Evolutionary conservation across 208 protist genomes (phyloP), one percentile per base, ranked within the genome.

Genomic region (Leishmania martiniquensis): DNA sequence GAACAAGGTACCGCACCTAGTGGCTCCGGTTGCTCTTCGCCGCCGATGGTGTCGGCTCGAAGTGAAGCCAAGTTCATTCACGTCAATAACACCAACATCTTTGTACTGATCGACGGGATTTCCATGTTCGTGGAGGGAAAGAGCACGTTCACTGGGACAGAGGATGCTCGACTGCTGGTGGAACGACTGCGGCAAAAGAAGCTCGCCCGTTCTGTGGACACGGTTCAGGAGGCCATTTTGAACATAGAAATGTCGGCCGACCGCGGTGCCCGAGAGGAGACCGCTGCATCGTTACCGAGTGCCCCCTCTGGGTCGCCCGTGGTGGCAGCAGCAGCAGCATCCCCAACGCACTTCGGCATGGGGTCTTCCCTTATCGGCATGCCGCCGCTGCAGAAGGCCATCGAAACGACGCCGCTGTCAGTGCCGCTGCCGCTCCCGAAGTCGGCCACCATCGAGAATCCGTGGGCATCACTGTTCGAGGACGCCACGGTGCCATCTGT

Each of bases 1-100:
- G 59, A 65, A 65, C 10, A 2, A 15, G 10, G 25, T 65, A 13
- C 59, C 59, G n/a, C 29, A 7, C 29, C 59, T 34, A 32, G 59
- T 32, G 59, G n/a, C 5, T 39, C 59, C 32, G 32, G 59, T 65
- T 13, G 10, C 29, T 15, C 47, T 47, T 52, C 25, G 37, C 7
- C 12, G 52, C 39, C 37, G 3, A 47, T 51, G 45, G 45, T 29
- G 44, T 68, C 70, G 45, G 70, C 75, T 45, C 68, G n/a, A 78
- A 66, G 57, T 65, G 70, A 77, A 71, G 84, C 87, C 12, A 91
- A 94, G 77, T 97, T 97, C 68, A 92, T 96, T 70, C 94, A 97
- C 76, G 87, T 97, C 2, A 88, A 93, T 83, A 94, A 95, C 85
- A 97, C 94, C 17, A 97, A 96, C 76, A 76, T 97, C 29, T 97